phyloP scores from a whole-genome alignment of 2,329 filamentous ascomycete genomes.

The Apiospora kogelbergensis region DNA sequence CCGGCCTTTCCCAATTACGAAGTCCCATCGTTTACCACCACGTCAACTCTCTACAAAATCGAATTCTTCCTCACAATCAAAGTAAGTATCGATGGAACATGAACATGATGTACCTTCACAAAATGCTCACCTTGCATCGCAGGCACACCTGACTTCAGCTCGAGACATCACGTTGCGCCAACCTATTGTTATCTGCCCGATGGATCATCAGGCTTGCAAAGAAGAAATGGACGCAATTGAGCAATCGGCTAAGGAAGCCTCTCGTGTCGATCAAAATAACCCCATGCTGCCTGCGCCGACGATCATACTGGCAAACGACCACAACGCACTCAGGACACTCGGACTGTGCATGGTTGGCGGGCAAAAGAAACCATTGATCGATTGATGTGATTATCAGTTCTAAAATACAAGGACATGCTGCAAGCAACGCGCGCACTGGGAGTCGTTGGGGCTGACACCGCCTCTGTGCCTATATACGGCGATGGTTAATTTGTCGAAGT shows the following conservation, averaged over 20 bases:
- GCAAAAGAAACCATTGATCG: conserved; percentile 65
- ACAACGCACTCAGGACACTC: conserved; percentile 59
- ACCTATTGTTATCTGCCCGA: conserved; percentile 92
- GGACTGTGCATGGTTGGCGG: conserved; percentile 64
- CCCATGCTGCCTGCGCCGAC: conserved; percentile 86
- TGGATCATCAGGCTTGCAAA: conserved; percentile 93
- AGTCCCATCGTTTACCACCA: conserved; percentile 88
- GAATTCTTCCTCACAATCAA: conserved; percentile 96
- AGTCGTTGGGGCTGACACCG: not conserved
- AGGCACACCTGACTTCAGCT: conserved; percentile 87
- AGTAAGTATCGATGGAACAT: conserved; percentile 49
- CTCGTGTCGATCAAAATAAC: conserved; percentile 82
- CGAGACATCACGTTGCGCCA: conserved; percentile 87
- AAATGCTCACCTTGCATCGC: conserved; percentile 9
- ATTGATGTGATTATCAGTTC: conserved; percentile 39
- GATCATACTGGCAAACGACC: conserved; percentile 79
- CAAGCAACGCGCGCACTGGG: not conserved
- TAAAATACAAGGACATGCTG: not conserved
- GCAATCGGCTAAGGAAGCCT: conserved; percentile 90
- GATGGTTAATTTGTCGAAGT: not conserved
- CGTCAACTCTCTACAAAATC: conserved; percentile 93
- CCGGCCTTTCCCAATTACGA: conserved; percentile 87
- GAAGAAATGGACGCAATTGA: conserved; percentile 99
- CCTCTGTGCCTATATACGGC: not conserved
- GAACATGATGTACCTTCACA: not conserved